phyloP scores from a whole-genome alignment of 805 yeast genomes.

The Candida arabinofermentans region DNA sequence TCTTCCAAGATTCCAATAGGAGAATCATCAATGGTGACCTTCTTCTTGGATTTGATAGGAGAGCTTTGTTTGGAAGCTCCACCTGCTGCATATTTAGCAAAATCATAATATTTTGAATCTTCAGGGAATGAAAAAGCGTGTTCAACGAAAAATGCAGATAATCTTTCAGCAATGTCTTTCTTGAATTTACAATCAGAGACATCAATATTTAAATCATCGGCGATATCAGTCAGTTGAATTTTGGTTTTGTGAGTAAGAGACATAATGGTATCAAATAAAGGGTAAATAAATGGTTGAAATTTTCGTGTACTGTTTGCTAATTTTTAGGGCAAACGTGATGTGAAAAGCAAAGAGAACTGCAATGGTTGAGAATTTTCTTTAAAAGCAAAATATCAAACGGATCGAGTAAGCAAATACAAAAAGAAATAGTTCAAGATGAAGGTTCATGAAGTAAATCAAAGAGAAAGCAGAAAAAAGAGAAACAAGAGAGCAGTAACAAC shows the following conservation, averaged over 20 bases:
- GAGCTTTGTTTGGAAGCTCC: conserved; percentile 2
- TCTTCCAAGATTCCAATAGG: background rate
- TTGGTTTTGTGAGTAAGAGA: conserved; percentile 29
- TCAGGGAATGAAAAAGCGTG: conserved; percentile 19
- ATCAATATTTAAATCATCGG: conserved; percentile 25
- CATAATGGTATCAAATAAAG: conserved; percentile 7
- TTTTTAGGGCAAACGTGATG: too few relatives aligned
- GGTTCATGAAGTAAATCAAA: too few relatives aligned
- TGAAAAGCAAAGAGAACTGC: too few relatives aligned
- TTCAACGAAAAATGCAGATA: conserved; percentile 19
- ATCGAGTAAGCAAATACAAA: too few relatives aligned
- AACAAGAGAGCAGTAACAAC: too few relatives aligned
- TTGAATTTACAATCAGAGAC: conserved; percentile 23
- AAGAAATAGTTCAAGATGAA: too few relatives aligned
- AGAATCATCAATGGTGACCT: background rate
- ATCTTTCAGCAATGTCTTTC: conserved; percentile 24
- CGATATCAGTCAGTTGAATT: conserved; percentile 29
- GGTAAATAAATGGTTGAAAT: background rate
- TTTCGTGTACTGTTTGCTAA: background rate
- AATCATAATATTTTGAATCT: conserved; percentile 26
- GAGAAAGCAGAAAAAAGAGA: too few relatives aligned
- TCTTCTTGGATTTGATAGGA: conserved; percentile 4
- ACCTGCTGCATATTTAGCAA: conserved; percentile 16
- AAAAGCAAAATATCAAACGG: too few relatives aligned
- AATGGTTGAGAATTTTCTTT: too few relatives aligned